These are phyloP conservation scores for Millerozyma acaciae DNA, from an alignment of 805 yeast species.

Conservation along the genomic window DNA sequence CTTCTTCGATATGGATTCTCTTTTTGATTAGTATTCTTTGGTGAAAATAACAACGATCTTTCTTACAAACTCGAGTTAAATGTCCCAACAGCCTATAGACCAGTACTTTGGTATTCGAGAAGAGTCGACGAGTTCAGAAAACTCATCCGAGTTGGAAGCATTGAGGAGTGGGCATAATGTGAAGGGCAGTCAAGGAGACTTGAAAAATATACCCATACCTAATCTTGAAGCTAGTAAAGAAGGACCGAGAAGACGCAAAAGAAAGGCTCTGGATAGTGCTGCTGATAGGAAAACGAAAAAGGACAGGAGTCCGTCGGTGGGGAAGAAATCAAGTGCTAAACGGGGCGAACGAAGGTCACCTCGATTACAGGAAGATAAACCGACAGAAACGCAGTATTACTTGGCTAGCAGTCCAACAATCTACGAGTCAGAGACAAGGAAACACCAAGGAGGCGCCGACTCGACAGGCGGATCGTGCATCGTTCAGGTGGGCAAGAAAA, in stretches of 20 bases:
- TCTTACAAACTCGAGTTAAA: no score
- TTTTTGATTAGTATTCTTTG: no score
- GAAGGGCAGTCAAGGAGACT: not conserved
- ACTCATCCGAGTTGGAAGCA: not conserved
- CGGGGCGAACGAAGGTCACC: conserved; percentile 5
- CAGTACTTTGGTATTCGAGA: not conserved
- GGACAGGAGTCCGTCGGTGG: no score
- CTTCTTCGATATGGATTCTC: no score
- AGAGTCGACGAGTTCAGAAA: not conserved
- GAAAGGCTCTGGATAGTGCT: no score
- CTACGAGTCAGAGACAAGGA: conserved; percentile 4
- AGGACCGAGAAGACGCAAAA: no score
- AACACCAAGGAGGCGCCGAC: not conserved
- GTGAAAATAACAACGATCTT: no score
- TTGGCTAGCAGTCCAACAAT: conserved; percentile 10
- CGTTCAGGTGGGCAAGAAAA: conserved; percentile 11
- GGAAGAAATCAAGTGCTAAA: no score
- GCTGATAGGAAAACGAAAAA: no score
- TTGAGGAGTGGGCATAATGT: not conserved
- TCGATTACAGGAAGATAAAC: conserved; percentile 5
- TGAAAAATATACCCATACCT: not conserved
- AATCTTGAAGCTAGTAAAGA: not conserved
- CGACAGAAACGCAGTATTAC: not conserved
- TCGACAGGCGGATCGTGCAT: conserved; percentile 6
- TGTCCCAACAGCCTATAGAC: conserved; percentile 2